Conservation (phyloP, 2,329 filamentous ascomycete species). For the Fusarium agapanthi region DNA sequence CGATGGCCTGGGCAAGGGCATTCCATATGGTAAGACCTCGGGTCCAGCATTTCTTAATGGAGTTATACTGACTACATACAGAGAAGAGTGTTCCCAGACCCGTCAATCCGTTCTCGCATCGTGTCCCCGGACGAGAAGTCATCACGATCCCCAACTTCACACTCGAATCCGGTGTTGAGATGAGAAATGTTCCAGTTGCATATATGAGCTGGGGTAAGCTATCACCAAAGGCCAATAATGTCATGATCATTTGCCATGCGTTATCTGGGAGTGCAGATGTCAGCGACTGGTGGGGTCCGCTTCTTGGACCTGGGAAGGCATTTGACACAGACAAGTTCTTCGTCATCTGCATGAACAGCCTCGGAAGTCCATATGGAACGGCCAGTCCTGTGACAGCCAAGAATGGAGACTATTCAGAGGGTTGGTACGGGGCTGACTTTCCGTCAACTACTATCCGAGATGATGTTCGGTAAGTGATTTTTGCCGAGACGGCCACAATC, state of each 20-base stretch:
- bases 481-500: fast-evolving
- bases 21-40: not conserved
- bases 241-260: not conserved
- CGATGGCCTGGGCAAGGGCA: not conserved
- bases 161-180: not conserved
- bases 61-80: not conserved
- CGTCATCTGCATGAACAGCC: not conserved
- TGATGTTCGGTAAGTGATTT: not conserved
- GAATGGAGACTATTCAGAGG: not conserved
- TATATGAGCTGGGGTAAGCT: not conserved
- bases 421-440: not conserved
- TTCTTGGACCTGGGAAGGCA: not conserved
- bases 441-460: not conserved
- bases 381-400: not conserved
- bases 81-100: not conserved
- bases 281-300: not conserved
- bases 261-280: not conserved
- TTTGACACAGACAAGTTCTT: not conserved
- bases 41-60: fast-evolving
- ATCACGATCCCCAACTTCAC: not conserved
- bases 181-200: not conserved
- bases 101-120: not conserved
- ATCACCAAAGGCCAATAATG: not conserved
- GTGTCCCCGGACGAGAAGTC: not conserved
- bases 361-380: not conserved